Percentiles rank a stretch among this genome's conserved stretches.
These are phyloP conservation scores for Phytophthora pisi DNA, from an alignment of 352 stramenopile genomes.

Conservation along the genomic window DNA sequence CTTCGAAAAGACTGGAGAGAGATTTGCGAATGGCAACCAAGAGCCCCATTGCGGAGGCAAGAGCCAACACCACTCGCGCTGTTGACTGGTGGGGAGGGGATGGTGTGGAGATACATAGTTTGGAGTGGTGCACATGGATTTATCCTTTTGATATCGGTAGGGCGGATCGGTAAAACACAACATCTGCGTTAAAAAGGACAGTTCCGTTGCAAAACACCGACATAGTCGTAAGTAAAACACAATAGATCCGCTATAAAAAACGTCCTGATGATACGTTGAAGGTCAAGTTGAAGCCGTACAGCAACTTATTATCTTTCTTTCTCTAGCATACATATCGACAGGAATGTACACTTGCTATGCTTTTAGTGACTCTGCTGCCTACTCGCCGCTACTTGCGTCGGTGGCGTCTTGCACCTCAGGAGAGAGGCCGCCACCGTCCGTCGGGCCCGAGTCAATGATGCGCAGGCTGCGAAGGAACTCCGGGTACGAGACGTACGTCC, in stretches of 20 bases:
- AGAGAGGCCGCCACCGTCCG: constrained; percentile 10
- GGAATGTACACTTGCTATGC: constrained; percentile 6
- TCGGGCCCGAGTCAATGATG: constrained; percentile 56
- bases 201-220: no score
- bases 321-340: constrained; percentile 27
- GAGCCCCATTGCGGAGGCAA: not conserved
- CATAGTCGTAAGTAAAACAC: no score
- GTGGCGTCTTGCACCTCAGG: constrained; percentile 7
- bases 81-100: constrained; percentile 14
- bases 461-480: constrained; percentile 75
- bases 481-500: constrained; percentile 66
- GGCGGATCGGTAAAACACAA: not conserved
- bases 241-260: no score
- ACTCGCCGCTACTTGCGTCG: constrained; percentile 16
- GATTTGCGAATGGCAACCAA: constrained; percentile 39
- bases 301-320: not conserved
- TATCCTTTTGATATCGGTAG: not conserved
- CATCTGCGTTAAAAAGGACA: no score
- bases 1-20: constrained; percentile 47
- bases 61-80: no score
- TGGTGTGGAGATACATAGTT: not conserved
- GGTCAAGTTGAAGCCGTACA: not conserved
- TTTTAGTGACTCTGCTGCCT: not conserved
- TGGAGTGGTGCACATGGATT: not conserved
- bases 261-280: not conserved